phyloP scores from a whole-genome alignment of 164 flowering plant species.

The Chimonanthus praecox region DNA sequence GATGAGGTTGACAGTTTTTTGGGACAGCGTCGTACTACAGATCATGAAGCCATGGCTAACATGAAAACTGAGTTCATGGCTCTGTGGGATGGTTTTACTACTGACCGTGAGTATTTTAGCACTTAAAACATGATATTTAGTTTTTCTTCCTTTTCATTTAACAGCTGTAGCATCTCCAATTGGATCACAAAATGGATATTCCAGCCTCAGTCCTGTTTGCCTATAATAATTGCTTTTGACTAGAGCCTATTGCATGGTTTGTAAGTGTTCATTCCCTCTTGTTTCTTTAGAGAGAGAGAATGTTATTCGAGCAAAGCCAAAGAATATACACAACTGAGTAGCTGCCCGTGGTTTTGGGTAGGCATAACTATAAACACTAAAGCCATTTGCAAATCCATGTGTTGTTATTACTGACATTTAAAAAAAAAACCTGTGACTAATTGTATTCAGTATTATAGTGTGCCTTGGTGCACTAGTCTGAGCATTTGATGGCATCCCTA shows the following conservation, averaged over 20 bases:
- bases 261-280: too few relatives aligned
- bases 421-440: too few relatives aligned
- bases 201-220: background rate
- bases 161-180: background rate
- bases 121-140: background rate
- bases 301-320: too few relatives aligned
- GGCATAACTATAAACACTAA: background rate
- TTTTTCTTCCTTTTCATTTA: background rate
- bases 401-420: background rate
- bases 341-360: background rate
- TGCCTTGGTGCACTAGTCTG: too few relatives aligned
- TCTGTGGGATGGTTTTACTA: slow-evolving; percentile 94
- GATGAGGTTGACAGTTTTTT: slow-evolving; percentile 91
- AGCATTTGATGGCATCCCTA: too few relatives aligned
- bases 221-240: background rate
- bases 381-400: too few relatives aligned
- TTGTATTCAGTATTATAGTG: background rate
- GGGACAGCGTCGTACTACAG: slow-evolving; percentile 74
- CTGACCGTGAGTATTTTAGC: slow-evolving; percentile 61
- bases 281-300: too few relatives aligned
- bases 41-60: slow-evolving; percentile 71
- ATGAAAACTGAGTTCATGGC: slow-evolving; percentile 98
- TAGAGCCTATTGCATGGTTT: background rate
- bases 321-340: too few relatives aligned
- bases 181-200: background rate